phyloP scores from a whole-genome alignment of 2,329 filamentous ascomycete genomes.

The Exophiala viscosa region DNA sequence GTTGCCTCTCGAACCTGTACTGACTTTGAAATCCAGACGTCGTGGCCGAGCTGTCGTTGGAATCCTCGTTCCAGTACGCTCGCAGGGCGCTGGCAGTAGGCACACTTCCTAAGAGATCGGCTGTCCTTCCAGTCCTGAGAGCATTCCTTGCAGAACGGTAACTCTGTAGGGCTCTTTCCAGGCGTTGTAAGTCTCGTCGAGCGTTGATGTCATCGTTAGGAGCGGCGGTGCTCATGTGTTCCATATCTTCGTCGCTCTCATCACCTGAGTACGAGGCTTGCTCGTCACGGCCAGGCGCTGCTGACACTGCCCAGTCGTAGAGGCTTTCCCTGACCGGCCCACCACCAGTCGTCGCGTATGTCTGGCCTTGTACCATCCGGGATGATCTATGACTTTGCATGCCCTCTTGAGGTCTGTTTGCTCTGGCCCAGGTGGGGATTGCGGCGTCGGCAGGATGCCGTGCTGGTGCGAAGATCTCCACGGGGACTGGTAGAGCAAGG shows the following conservation, averaged over 20 bases:
- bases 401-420: not conserved
- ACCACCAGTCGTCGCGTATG: constrained; percentile 3
- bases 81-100: constrained; percentile 19
- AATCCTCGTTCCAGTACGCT: constrained; percentile 17
- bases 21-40: not conserved
- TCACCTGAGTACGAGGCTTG: constrained; percentile 4
- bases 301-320: constrained; percentile 16
- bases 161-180: constrained; percentile 18
- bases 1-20: not conserved
- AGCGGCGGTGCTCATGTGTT: constrained; percentile 10
- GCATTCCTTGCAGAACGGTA: constrained; percentile 18
- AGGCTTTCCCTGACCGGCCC: constrained; percentile 8
- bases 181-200: constrained; percentile 11
- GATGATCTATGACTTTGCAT: constrained; percentile 12
- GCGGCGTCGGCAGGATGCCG: constrained; percentile 6
- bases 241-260: constrained; percentile 19
- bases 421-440: constrained; percentile 2
- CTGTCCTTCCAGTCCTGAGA: constrained; percentile 6
- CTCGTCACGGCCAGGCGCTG: not conserved
- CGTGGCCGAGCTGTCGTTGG: not conserved
- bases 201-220: constrained; percentile 3
- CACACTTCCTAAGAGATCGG: constrained; percentile 13
- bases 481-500: not conserved
- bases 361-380: not conserved
- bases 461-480: not conserved